These are phyloP conservation scores for Ceratocystiopsis brevicomis DNA, from an alignment of 2,329 filamentous ascomycete genomes.

Conservation along the genomic window DNA sequence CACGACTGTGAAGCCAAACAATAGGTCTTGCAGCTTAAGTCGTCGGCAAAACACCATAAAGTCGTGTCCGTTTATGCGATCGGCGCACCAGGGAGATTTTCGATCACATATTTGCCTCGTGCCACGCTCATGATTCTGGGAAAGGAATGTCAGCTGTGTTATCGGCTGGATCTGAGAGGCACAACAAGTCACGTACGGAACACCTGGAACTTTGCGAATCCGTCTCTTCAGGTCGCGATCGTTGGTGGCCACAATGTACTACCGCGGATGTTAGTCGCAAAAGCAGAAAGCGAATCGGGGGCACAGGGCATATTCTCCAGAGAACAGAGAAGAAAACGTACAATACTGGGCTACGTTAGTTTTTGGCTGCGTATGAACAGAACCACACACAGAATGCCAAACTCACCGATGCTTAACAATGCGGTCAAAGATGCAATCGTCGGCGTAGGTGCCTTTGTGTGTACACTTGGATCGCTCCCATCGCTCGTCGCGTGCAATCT, in stretches of 20 bases:
- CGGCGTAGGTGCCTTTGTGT: constrained; percentile 63
- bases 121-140: constrained; percentile 55
- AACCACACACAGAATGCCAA: constrained; percentile 19
- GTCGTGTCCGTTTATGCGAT: constrained; percentile 20
- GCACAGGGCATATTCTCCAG: too few species aligned
- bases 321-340: constrained; percentile 12
- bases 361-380: too few species aligned
- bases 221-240: constrained; percentile 67
- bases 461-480: constrained; percentile 77
- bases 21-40: too few species aligned
- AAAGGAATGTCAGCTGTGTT: background rate
- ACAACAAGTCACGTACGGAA: constrained; percentile 24
- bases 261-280: too few species aligned
- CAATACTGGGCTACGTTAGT: too few species aligned
- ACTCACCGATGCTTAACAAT: constrained; percentile 40
- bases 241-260: constrained; percentile 26
- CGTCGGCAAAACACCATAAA: too few species aligned
- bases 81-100: constrained; percentile 70
- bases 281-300: too few species aligned
- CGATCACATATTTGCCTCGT: constrained; percentile 83
- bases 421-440: constrained; percentile 69
- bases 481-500: constrained; percentile 74
- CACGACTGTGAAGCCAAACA: too few species aligned
- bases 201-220: constrained; percentile 56
- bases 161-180: background rate